Conservation (phyloP, 2,329 filamentous ascomycete genomes). For the Epichloe uncinata region DNA sequence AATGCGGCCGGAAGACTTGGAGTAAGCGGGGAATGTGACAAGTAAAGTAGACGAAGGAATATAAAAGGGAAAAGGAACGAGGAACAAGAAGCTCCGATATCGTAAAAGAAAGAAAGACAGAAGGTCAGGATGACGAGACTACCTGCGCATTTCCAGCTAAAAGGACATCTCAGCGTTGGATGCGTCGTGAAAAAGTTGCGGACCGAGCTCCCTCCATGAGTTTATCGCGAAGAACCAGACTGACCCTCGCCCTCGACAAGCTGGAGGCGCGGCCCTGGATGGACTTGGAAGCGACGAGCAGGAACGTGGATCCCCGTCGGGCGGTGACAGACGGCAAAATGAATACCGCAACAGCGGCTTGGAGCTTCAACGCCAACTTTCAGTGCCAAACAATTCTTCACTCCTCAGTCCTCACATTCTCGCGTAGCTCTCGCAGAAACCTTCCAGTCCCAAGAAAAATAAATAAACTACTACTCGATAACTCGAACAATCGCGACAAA, state of each 20-base stretch:
- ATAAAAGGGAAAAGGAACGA: constrained; percentile 3
- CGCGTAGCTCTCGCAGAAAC: not conserved
- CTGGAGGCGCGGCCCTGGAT: not conserved
- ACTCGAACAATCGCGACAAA: not conserved
- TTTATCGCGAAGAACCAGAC: not conserved
- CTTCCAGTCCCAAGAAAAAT: not conserved
- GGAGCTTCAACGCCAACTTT: not conserved
- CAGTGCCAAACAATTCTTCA: not conserved
- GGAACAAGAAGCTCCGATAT: constrained; percentile 4
- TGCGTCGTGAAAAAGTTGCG: not conserved
- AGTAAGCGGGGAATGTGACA: not conserved
- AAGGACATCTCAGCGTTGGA: constrained; percentile 12
- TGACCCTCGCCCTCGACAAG: constrained; percentile 8
- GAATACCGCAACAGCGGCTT: not conserved
- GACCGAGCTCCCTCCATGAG: constrained; percentile 1
- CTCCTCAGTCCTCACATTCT: not conserved
- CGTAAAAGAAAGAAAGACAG: not conserved
- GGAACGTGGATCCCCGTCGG: constrained; percentile 2
- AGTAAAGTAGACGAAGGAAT: not conserved
- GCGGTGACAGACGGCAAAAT: constrained; percentile 11
- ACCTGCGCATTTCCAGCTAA: constrained; percentile 7
- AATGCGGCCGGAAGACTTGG: not conserved
- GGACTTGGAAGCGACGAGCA: not conserved
- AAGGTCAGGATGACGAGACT: constrained; percentile 1
- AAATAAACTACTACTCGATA: no score